A percentile compares a stretch with the other conserved stretches of the same genome.
These are phyloP conservation scores for Massariosphaeria phaeospora DNA, from an alignment of 495 filamentous ascomycete species.

Conservation along the genomic window DNA sequence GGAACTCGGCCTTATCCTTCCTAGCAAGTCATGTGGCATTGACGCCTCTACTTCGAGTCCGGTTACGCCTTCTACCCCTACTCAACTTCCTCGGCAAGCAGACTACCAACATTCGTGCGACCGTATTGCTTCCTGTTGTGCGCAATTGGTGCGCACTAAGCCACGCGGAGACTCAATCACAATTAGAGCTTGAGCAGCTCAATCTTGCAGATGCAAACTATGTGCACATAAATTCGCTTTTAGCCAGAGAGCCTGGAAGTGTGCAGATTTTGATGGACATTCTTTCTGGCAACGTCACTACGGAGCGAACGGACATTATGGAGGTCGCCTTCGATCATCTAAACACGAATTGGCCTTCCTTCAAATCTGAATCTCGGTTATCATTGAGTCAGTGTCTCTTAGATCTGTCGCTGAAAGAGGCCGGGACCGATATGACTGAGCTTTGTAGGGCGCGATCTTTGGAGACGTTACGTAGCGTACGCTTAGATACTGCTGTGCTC, in stretches of 20 bases:
- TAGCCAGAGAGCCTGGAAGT: constrained; percentile 62
- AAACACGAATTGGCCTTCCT: constrained; percentile 61
- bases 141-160: constrained; percentile 56
- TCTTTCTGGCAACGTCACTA: constrained; percentile 19
- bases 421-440: background rate
- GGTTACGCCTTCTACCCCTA: constrained; percentile 62
- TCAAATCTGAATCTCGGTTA: constrained; percentile 60
- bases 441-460: constrained; percentile 30
- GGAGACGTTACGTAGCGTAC: constrained; percentile 62
- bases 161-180: constrained; percentile 41
- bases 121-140: constrained; percentile 64
- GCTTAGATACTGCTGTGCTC: constrained; percentile 66
- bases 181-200: constrained; percentile 57
- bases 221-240: constrained; percentile 56
- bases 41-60: constrained; percentile 62
- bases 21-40: constrained; percentile 65
- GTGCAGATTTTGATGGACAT: constrained; percentile 53
- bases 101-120: constrained; percentile 59
- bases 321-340: constrained; percentile 60
- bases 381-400: constrained; percentile 58
- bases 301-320: constrained; percentile 48
- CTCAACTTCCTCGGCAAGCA: constrained; percentile 67
- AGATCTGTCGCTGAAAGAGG: constrained; percentile 45
- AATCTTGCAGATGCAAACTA: constrained; percentile 54
- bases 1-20: constrained; percentile 57